These are phyloP conservation scores for Lyophyllum semitale DNA, from an alignment of 768 basidiomycete species.

Conservation along the genomic window DNA sequence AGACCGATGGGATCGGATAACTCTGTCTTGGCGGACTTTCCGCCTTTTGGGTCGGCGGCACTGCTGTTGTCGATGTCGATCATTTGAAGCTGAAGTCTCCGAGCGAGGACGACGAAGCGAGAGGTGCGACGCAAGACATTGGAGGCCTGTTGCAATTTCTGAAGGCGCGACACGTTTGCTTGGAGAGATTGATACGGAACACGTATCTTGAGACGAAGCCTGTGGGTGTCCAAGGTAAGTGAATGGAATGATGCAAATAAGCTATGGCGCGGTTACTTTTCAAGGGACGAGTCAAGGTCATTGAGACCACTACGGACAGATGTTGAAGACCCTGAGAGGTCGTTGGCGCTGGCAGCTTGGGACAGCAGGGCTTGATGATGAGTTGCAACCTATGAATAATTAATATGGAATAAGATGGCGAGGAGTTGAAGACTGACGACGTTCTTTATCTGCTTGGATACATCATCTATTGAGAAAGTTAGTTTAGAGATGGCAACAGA, in stretches of 20 bases:
- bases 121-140: constrained; percentile 84
- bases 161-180: constrained; percentile 68
- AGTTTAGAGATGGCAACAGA: constrained; percentile 88
- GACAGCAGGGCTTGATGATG: constrained; percentile 84
- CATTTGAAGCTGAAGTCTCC: constrained; percentile 87
- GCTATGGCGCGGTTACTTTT: constrained; percentile 54
- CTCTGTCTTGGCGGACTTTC: constrained; percentile 11
- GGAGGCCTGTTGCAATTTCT: constrained; percentile 79
- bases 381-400: constrained; percentile 60
- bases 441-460: constrained; percentile 84
- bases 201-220: constrained; percentile 85
- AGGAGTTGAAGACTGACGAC: constrained; percentile 54
- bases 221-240: constrained; percentile 29
- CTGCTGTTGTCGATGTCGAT: constrained; percentile 53
- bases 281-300: constrained; percentile 74
- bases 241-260: constrained; percentile 17
- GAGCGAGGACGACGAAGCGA: constrained; percentile 81
- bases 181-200: constrained; percentile 79
- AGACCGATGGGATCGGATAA: constrained; percentile 18
- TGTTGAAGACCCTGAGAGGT: constrained; percentile 69
- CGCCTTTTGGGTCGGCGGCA: constrained; percentile 13
- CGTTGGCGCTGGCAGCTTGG: constrained; percentile 75
- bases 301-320: constrained; percentile 69
- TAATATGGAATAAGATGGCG: constrained; percentile 2
- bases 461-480: constrained; percentile 86